Base-by-base conservation (phyloP, 2,329 filamentous ascomycete genomes). In the Seiridium unicorne region DNA sequence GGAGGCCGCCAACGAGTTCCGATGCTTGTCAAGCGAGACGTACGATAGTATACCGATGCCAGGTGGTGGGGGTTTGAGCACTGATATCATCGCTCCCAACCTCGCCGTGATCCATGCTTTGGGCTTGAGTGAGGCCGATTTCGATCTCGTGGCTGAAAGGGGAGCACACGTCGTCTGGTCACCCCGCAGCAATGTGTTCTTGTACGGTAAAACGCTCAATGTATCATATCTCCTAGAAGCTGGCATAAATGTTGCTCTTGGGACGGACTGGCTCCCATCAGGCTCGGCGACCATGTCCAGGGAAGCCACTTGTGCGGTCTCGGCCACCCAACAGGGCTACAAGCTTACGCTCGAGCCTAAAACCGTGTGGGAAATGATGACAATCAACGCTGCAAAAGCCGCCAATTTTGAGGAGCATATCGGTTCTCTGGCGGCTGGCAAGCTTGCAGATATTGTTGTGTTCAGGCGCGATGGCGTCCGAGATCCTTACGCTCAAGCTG, bases 401-500 rank as follows among this genome's bases (percentile, higher is more conserved):
- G 69, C 74, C 1, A 73, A 75, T 7, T 70, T 79, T 68, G 73
- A 74, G 36, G 63, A 71, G 31, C 59, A 72, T 46, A 66, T 80
- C 18, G 79, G 79, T 1, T 76, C 73, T 7, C 70, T 82, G 46
- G 73, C 72, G 4, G 72, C 69, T 26, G 77, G 78, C 0, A 78
- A 77, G 60, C 62, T 71, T 36, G 79, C 79, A 2, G 79, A 81
- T 65, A 63, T 81, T 4, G 73, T 77, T 10, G 69, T 81, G 1
- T 78, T 80, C 57, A 26, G 18, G 2, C 72, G 74, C 55, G 70
- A 49, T 2, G 42, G 34, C 4, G 26, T 32, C 11, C 44, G 62
- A 5, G 59, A 67, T 51, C 48, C 62, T 1, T 71, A 60, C 44
- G 65, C 54, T 3, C 61, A 64, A 47, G 69, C 67, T 8, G 60